Evolutionary conservation across 2,329 filamentous ascomycete genomes (phyloP).

Genomic region (Fusarium pseudonygamai): DNA sequence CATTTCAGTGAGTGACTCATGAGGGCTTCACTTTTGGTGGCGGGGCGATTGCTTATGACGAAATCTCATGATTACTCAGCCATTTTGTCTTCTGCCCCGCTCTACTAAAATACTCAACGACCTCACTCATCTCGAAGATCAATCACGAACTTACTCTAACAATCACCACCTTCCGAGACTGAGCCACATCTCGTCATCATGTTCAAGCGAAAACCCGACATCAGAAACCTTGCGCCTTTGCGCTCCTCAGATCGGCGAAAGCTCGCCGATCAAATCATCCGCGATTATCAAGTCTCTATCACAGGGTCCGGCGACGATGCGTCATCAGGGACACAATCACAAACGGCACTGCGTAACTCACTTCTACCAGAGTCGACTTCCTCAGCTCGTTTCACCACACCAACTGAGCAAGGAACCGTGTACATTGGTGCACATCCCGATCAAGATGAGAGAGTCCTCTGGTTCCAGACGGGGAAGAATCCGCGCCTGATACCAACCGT

Average conservation of each 20-base stretch:
- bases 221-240: constrained; percentile 38
- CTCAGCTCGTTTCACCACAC: constrained; percentile 36
- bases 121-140: not conserved
- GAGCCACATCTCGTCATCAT: constrained; percentile 5
- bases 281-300: constrained; percentile 32
- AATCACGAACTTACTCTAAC: not conserved
- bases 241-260: constrained; percentile 38
- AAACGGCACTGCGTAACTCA: constrained; percentile 31
- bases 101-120: constrained; percentile 3
- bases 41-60: constrained; percentile 1
- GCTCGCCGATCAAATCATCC: constrained; percentile 38
- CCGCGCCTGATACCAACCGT: constrained; percentile 37
- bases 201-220: constrained; percentile 38
- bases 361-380: constrained; percentile 36
- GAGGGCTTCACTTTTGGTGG: not conserved
- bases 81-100: not conserved
- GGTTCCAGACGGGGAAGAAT: constrained; percentile 38
- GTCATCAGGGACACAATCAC: constrained; percentile 25
- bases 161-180: too few species aligned
- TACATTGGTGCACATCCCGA: constrained; percentile 32
- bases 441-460: constrained; percentile 37
- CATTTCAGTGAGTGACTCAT: not conserved
- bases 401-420: constrained; percentile 29
- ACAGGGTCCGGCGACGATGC: constrained; percentile 24
- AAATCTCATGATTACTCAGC: constrained; percentile 21